Evolutionary conservation across 352 stramenopile species (phyloP).

Genomic region (Phytopythium montanum): DNA sequence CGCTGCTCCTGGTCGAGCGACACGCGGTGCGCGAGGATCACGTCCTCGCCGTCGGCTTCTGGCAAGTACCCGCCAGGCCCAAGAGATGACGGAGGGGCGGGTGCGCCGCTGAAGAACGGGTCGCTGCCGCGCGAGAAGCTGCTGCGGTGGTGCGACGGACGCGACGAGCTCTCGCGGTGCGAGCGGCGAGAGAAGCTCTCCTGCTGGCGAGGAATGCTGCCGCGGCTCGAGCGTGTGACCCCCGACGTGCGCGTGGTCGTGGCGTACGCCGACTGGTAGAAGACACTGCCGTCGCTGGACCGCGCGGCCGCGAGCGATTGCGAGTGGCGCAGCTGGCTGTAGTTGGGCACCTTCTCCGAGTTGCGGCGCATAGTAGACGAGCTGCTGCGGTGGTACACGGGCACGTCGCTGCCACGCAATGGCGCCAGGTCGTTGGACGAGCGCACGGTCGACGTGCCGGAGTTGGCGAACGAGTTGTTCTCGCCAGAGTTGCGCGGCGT

Average conservation of each 20-base stretch:
- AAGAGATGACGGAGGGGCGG: constrained; percentile 2
- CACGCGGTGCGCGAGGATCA: constrained; percentile 52
- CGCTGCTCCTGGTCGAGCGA: constrained; percentile 57
- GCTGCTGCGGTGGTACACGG: constrained; percentile 29
- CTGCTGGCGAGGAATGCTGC: neutral
- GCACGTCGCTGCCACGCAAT: constrained; percentile 30
- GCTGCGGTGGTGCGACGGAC: neutral
- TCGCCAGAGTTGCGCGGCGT: constrained; percentile 29
- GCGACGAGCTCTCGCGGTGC: constrained; percentile 1
- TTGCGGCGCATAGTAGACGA: constrained; percentile 11
- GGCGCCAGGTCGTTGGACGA: constrained; percentile 19
- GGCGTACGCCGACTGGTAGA: constrained; percentile 33
- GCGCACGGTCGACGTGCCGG: constrained; percentile 44
- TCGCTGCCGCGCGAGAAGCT: constrained; percentile 8
- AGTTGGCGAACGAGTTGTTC: constrained; percentile 41
- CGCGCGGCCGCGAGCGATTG: constrained; percentile 20
- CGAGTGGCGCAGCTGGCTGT: constrained; percentile 17
- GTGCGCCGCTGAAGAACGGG: constrained; percentile 8
- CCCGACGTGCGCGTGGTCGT: constrained; percentile 7
- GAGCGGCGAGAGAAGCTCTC: constrained; percentile 4
- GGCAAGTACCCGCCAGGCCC: constrained; percentile 21
- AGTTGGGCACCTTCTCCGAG: constrained; percentile 31
- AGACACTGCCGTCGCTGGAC: constrained; percentile 41
- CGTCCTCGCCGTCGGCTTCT: constrained; percentile 34
- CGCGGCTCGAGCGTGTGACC: constrained; percentile 1